These are phyloP conservation scores for Pseudopyricularia cyperi DNA, from an alignment of 2,329 filamentous ascomycete genomes.

Conservation along the genomic window DNA sequence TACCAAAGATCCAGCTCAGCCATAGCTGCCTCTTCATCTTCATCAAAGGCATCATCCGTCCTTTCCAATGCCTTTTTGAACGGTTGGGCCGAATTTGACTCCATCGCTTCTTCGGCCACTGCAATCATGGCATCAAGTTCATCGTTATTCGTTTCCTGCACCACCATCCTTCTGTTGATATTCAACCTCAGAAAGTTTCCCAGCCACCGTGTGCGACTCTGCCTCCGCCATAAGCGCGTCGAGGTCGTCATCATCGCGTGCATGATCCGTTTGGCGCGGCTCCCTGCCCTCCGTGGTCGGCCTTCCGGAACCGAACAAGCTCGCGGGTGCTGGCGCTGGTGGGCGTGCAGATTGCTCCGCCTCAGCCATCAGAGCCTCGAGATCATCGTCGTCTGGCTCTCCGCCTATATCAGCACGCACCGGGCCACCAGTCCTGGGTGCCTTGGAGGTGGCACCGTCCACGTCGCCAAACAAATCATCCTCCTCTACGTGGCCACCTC, in stretches of 20 bases:
- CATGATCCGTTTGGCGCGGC: not conserved
- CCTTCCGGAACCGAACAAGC: conserved; percentile 6
- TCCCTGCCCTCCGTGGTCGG: not conserved
- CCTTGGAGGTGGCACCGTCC: conserved; percentile 38
- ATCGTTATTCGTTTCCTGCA: not conserved
- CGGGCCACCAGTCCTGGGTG: not conserved
- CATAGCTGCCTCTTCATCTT: conserved; percentile 56
- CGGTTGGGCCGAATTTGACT: not conserved
- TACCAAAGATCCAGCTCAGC: conserved; percentile 46
- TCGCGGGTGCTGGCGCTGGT: conserved; percentile 21
- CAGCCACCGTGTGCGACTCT: conserved; percentile 4
- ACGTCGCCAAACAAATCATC: conserved; percentile 31
- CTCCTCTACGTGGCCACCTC: conserved; percentile 5
- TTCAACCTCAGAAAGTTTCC: not conserved
- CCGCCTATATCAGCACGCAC: conserved; percentile 6
- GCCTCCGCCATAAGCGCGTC: conserved; percentile 22
- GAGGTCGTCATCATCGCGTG: conserved; percentile 12
- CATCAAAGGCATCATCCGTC: conserved; percentile 25
- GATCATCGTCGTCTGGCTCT: conserved; percentile 29
- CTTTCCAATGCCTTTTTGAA: not conserved
- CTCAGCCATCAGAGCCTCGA: conserved; percentile 41
- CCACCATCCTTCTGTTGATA: not conserved
- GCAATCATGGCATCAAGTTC: conserved; percentile 23
- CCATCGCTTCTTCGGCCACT: conserved; percentile 5
- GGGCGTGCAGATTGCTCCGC: conserved; percentile 17